These are phyloP conservation scores for Plantago ovata DNA, from an alignment of 257 asterid genomes.

Conservation along the genomic window DNA sequence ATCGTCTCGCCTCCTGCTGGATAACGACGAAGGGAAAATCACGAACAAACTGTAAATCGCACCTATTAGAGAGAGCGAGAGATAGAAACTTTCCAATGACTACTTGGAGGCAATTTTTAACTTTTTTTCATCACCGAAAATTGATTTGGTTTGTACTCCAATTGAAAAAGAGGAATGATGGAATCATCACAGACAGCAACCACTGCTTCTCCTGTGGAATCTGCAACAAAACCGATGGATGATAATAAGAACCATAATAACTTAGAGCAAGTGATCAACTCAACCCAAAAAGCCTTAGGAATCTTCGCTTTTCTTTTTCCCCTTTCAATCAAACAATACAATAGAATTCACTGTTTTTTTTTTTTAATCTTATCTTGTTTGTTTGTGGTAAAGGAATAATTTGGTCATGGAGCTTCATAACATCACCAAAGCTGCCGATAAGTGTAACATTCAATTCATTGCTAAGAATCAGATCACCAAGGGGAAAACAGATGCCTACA, in stretches of 20 bases:
- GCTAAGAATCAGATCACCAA: constrained; percentile 90
- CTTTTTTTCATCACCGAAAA: too few species aligned
- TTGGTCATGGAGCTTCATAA: constrained; percentile 81
- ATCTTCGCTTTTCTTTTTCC: constrained; percentile 19
- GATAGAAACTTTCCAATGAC: too few species aligned
- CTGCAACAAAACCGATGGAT: constrained; percentile 39
- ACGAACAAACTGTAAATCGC: too few species aligned
- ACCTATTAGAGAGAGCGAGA: too few species aligned
- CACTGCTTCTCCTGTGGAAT: constrained; percentile 59
- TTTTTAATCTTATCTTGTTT: background rate
- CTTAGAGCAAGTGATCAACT: constrained; percentile 55
- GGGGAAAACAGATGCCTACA: constrained; percentile 81
- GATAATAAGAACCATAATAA: constrained; percentile 67
- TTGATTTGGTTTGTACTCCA: too few species aligned
- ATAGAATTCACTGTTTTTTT: background rate
- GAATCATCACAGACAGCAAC: constrained; percentile 24
- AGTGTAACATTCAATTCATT: constrained; percentile 79
- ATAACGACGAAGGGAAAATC: too few species aligned
- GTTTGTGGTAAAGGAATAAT: constrained; percentile 48
- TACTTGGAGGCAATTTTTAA: too few species aligned
- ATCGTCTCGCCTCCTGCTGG: too few species aligned
- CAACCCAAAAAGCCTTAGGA: constrained; percentile 73
- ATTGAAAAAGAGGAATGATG: too few species aligned
- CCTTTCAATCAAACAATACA: background rate
- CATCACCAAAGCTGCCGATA: constrained; percentile 72